phyloP scores from a whole-genome alignment of 2,329 filamentous ascomycete species.

The Monilinia polystroma region DNA sequence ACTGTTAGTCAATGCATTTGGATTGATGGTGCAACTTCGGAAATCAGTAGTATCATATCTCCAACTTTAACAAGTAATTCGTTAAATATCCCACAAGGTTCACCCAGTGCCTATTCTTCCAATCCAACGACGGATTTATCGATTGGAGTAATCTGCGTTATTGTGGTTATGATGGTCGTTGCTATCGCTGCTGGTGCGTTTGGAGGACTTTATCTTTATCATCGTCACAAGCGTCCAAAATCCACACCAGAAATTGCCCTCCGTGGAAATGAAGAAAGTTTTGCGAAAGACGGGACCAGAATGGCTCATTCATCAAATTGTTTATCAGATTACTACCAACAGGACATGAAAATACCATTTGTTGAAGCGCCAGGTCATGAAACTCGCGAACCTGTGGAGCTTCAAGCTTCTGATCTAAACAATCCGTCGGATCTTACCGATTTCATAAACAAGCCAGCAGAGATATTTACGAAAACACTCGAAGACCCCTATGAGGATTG shows the following conservation, averaged over 20 bases:
- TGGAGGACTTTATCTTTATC: slow-evolving; percentile 4
- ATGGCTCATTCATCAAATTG: not conserved
- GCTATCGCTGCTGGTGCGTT: not conserved
- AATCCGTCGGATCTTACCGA: not conserved
- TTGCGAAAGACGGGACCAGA: not conserved
- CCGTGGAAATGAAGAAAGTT: not conserved
- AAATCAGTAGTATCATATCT: slow-evolving; percentile 26
- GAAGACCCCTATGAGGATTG: not conserved
- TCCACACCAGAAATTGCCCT: slow-evolving; percentile 10
- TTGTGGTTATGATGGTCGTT: not conserved
- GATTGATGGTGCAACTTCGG: slow-evolving; percentile 25
- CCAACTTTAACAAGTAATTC: slow-evolving; percentile 20
- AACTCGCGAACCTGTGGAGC: not conserved
- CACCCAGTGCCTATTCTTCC: not conserved
- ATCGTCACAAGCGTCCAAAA: not conserved
- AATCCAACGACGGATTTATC: not conserved
- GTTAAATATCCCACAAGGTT: slow-evolving; percentile 35
- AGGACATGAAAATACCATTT: not conserved
- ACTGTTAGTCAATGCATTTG: slow-evolving; percentile 35
- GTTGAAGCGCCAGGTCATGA: slow-evolving; percentile 15
- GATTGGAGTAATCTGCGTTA: slow-evolving; percentile 3
- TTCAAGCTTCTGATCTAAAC: slow-evolving; percentile 4
- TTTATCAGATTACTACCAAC: not conserved
- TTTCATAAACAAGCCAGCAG: not conserved
- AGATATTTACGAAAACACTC: slow-evolving; percentile 9